Evolutionary conservation across 345 rosid species (phyloP), one percentile per base, ranked within the genome.

Genomic region (Nasturtium officinale): DNA sequence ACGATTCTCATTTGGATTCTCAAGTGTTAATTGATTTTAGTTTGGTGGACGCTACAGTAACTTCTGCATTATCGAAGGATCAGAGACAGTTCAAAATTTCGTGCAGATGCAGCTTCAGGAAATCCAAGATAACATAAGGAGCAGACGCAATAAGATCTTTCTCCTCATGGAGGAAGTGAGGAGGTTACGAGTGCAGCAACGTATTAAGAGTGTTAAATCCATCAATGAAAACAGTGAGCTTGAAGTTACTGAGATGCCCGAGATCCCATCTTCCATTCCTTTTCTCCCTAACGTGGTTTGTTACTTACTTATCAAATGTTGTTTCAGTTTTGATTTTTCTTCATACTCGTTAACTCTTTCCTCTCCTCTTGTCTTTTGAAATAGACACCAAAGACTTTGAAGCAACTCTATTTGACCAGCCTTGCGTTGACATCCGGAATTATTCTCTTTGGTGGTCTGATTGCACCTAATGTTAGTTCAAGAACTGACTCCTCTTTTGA

Each of bases 161-260:
- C 92, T 94, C 16, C 98, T 94, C 69, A 94, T 94, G 98, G 98
- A 94, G 80, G 98, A 94, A 96, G 87, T 90, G 4, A 88, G 98
- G 84, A 89, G 98, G 82, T 70, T 94, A 50, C 76, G 97, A 48
- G 83, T 94, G 10, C 98, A 90, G 51, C 96, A 94, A 57, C 85
- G 98, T 5, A 82, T 88, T 29, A 94, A 81, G 87, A 81, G 72
- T 16, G 75, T 75, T 62, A 78, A 82, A 77, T 67, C 69, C 40
- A 61, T 82, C 20, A 51, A 52, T 15, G 89, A 68, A 37, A 9
- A 16, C 10, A 55, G 80, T 23, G 84, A 71, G 42, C 90, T 86
- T 33, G 92, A 87, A 33, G 83, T 74, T 1, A 62, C 89, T 68
- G 98, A 94, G 80, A 89, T 94, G 97, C 96, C 91, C 13, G 94